Evolutionary conservation across 2,329 filamentous ascomycete species (phyloP).

Genomic region (Cordyceps cateniannulata): DNA sequence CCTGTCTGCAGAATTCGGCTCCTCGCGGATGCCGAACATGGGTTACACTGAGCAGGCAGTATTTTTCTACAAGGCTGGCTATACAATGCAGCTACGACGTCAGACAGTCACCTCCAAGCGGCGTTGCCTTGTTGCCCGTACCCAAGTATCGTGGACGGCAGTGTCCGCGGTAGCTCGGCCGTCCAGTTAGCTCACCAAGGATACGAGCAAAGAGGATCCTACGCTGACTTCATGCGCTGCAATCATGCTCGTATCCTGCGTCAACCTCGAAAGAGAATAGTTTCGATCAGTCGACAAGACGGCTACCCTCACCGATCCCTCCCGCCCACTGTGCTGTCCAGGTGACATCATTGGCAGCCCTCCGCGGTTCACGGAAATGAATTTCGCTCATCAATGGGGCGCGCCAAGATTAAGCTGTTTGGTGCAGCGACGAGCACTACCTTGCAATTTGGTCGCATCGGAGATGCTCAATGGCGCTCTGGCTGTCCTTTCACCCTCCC

Average conservation of each 20-base stretch:
- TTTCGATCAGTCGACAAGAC: not conserved
- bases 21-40: not conserved
- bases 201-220: not conserved
- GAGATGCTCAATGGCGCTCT: too few relatives aligned
- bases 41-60: not conserved
- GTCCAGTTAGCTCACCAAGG: not conserved
- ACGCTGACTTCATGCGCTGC: not conserved
- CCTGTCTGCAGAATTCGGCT: not conserved
- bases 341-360: constrained; percentile 3
- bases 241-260: not conserved
- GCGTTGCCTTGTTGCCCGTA: not conserved
- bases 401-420: not conserved
- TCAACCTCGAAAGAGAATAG: not conserved
- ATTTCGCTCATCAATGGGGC: not conserved
- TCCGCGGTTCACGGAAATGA: not conserved
- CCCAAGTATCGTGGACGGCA: not conserved
- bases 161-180: not conserved
- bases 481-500: not conserved
- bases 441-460: not conserved
- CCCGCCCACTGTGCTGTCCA: not conserved
- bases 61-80: not conserved
- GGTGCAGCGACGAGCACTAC: not conserved
- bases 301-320: constrained; percentile 6
- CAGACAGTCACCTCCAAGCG: not conserved
- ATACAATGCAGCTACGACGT: not conserved